A percentile compares a stretch with the other conserved stretches of the same genome.
phyloP scores from a whole-genome alignment of 306 rosid genomes.

The Abrus precatorius region DNA sequence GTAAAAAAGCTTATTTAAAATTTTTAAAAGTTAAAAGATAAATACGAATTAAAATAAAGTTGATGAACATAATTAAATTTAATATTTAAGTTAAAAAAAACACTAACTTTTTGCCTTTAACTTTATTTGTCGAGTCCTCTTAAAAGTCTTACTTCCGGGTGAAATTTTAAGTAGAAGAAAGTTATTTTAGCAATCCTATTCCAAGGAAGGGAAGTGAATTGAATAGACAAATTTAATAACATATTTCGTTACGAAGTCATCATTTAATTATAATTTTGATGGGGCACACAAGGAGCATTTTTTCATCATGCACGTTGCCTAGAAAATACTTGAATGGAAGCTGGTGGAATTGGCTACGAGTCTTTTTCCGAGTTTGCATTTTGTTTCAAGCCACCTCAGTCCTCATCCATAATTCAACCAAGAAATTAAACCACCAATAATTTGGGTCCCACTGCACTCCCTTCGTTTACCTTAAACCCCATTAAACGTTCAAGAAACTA shows the following conservation, averaged over 20 bases:
- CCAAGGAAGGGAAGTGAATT: too few relatives aligned
- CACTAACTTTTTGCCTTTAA: too few relatives aligned
- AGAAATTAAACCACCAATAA: background rate
- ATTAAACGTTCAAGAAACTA: background rate
- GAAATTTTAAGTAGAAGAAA: too few relatives aligned
- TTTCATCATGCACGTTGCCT: background rate
- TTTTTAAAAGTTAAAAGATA: too few relatives aligned
- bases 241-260: background rate
- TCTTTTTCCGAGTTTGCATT: conserved; percentile 6
- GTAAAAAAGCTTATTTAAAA: too few relatives aligned
- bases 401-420: background rate
- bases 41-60: too few relatives aligned
- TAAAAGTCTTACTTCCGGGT: too few relatives aligned
- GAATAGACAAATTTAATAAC: too few relatives aligned
- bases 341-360: conserved; percentile 5
- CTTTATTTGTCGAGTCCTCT: too few relatives aligned
- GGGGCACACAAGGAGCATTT: background rate
- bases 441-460: background rate
- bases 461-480: background rate
- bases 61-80: too few relatives aligned
- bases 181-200: too few relatives aligned
- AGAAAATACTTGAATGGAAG: conserved; percentile 7
- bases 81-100: too few relatives aligned
- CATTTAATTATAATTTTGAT: background rate
- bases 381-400: background rate